These are phyloP conservation scores for Thymus quinquecostatus DNA, from an alignment of 257 asterid genomes.

Conservation along the genomic window DNA sequence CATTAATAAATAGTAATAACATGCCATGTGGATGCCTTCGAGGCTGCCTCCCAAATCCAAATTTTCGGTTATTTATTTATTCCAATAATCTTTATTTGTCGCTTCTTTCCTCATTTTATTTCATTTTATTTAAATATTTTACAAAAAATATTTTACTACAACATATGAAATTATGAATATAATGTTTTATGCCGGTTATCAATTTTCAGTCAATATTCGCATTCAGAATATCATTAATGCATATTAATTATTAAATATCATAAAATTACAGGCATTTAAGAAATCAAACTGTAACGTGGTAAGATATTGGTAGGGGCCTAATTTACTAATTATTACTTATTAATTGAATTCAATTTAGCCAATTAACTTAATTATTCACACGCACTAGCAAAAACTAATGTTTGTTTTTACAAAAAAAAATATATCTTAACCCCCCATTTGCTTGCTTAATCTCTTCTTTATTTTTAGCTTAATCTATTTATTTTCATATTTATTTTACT, in stretches of 20 bases:
- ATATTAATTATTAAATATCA: background rate
- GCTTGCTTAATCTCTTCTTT: background rate
- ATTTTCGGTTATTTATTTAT: constrained; percentile 26
- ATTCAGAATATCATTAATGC: background rate
- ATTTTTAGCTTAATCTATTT: background rate
- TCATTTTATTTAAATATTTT: background rate
- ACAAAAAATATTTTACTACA: too few relatives aligned
- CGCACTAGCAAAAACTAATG: background rate
- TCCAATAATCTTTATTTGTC: background rate
- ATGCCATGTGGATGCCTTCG: constrained; percentile 43
- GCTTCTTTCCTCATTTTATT: background rate
- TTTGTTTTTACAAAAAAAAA: background rate
- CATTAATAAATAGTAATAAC: constrained; percentile 5
- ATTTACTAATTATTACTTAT: constrained; percentile 12
- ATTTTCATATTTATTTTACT: background rate
- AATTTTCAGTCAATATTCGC: background rate
- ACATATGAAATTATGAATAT: background rate
- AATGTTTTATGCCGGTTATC: background rate
- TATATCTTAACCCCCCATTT: background rate
- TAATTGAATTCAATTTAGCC: constrained; percentile 29
- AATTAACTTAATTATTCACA: constrained; percentile 28
- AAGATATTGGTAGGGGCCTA: constrained; percentile 40
- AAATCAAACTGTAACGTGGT: background rate
- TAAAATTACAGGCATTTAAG: background rate
- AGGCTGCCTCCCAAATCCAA: constrained; percentile 28